Evolutionary conservation across 306 rosid genomes (phyloP), one percentile per base, ranked within the genome.

Genomic region (Vigna angularis): DNA sequence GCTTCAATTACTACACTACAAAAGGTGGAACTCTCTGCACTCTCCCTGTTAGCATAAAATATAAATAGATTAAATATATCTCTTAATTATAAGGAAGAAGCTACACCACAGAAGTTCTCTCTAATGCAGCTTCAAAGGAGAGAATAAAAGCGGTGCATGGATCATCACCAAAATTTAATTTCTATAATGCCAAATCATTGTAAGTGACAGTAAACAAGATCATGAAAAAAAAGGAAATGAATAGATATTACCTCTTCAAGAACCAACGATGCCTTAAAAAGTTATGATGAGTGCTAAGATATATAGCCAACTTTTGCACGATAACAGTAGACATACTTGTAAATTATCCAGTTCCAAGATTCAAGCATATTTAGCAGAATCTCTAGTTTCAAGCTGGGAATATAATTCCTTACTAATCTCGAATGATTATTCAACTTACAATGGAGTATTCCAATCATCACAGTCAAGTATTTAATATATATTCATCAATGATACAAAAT

Each of bases 41-140:
- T 44, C 17, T 57, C 34, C 59, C 14, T 47, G 24, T 47, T 42
- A 6, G 57, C 11, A 52, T 48, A 38, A 49, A 61, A 48, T 15
- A 4, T 70, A 20, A 61, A 6, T 36, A 36, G 59, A 80, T 73
- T 34, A 45, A 66, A 45, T 53, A 65, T 51, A 64, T 18, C 30
- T 53, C 62, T 40, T 40, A 42, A 45, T 55, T 63, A 67, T 16
- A 79, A 22, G 15, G 52, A 28, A 40, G 75, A 69, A 79, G 50
- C 38, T 73, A 56, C 50, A 56, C 5, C 13, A 20, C 24, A 45
- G 51, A 40, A 55, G 36, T 70, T 75, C 22, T 49, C 24, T 10
- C 22, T 57, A 85, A 34, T 22, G 99, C 98, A 26, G 96, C 96
- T 78, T 86, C 96, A 18, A 98, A 92, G 64, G 99, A 95, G 58